A percentile compares a stretch with the other conserved stretches of the same genome.
These are phyloP conservation scores for Schoenoplectus tabernaemontani DNA, from an alignment of 202 grass and related monocot genomes.

Conservation along the genomic window DNA sequence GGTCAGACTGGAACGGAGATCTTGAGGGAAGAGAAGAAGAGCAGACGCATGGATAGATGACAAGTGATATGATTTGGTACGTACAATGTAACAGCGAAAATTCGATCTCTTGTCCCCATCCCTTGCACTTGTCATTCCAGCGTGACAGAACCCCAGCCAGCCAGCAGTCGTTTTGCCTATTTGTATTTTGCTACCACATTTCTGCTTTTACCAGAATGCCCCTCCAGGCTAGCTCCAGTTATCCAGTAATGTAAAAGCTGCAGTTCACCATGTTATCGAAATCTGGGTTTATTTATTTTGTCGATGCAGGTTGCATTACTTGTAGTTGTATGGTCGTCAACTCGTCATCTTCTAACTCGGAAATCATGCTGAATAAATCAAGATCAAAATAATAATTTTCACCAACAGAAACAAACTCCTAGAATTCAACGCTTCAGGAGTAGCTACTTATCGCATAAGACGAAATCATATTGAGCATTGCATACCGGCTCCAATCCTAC, in stretches of 20 bases:
- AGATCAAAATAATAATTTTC: too few relatives aligned
- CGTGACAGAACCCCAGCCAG: not conserved
- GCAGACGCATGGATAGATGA: constrained; percentile 1
- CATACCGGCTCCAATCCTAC: too few relatives aligned
- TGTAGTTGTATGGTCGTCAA: too few relatives aligned
- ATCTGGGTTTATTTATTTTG: not conserved
- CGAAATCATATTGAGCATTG: too few relatives aligned
- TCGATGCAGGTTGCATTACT: too few relatives aligned
- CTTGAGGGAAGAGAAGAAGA: not conserved
- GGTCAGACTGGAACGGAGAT: not conserved
- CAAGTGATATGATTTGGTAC: constrained; percentile 29
- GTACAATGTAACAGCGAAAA: constrained; percentile 24
- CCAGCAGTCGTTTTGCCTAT: not conserved
- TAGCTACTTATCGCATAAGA: too few relatives aligned
- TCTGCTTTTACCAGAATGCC: not conserved
- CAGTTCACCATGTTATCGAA: too few relatives aligned
- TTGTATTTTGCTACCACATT: constrained; percentile 8
- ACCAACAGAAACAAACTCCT: too few relatives aligned
- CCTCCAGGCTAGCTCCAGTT: not conserved
- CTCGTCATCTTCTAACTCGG: too few relatives aligned
- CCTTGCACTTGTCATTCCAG: constrained; percentile 23
- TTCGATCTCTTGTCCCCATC: constrained; percentile 17
- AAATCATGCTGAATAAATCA: too few relatives aligned
- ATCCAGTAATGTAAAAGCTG: not conserved
- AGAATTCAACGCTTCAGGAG: too few relatives aligned